Conservation (phyloP, 2,329 filamentous ascomycete genomes). For the Ophiostoma piceae region DNA sequence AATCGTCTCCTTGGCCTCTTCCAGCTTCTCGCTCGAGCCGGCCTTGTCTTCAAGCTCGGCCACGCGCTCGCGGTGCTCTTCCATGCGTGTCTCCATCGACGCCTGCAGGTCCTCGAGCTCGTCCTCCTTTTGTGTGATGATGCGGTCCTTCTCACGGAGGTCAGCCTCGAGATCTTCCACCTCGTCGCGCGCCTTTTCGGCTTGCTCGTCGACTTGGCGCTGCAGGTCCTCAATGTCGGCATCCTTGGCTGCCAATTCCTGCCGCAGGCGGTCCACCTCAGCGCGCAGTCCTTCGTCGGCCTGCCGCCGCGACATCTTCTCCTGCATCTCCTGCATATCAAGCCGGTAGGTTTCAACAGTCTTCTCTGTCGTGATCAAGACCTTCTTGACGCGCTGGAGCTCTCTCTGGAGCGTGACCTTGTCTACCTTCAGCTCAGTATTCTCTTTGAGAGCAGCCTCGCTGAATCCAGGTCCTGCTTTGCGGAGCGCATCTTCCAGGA, state of each 20-base stretch:
- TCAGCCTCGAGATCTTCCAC: slow-evolving; percentile 72
- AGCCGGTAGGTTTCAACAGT: slow-evolving; percentile 79
- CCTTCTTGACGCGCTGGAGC: slow-evolving; percentile 79
- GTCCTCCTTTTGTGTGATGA: slow-evolving; percentile 69
- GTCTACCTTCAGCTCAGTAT: slow-evolving; percentile 91
- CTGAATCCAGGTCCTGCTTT: slow-evolving; percentile 88
- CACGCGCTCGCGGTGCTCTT: slow-evolving; percentile 47
- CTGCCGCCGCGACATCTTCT: slow-evolving; percentile 71
- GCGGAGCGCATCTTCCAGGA: slow-evolving; percentile 81
- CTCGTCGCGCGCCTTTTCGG: slow-evolving; percentile 64
- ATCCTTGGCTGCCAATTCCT: slow-evolving; percentile 53
- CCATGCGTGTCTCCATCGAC: slow-evolving; percentile 54
- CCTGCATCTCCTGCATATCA: slow-evolving; percentile 76
- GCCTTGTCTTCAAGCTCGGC: slow-evolving; percentile 55
- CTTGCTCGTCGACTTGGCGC: slow-evolving; percentile 51
- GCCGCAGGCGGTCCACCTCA: slow-evolving; percentile 55
- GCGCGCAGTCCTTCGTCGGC: slow-evolving; percentile 63
- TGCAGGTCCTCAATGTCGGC: slow-evolving; percentile 57
- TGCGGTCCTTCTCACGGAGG: slow-evolving; percentile 67
- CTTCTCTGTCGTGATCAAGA: slow-evolving; percentile 72
- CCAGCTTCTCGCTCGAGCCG: slow-evolving; percentile 46
- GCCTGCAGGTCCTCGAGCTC: slow-evolving; percentile 51
- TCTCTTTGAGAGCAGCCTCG: slow-evolving; percentile 83
- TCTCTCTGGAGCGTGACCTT: slow-evolving; percentile 86
- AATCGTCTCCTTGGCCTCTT: slow-evolving; percentile 54